Percentiles rank a stretch among this genome's conserved stretches.
Conservation (phyloP, 2,329 filamentous ascomycete genomes). For the Dothiorella sarmentorum region DNA sequence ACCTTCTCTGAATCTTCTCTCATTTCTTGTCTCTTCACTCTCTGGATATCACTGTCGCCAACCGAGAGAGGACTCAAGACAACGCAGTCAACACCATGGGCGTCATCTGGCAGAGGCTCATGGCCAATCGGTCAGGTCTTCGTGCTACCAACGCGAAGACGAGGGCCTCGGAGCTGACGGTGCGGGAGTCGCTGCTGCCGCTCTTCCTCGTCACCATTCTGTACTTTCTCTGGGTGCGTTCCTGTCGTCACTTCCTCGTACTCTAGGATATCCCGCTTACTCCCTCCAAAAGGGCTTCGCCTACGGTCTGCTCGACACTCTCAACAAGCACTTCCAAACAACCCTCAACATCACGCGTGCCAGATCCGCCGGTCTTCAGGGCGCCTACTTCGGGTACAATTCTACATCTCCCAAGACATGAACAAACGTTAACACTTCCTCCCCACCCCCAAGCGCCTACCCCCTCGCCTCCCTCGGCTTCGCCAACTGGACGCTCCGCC, state of each 20-base stretch:
- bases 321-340: slow-evolving; percentile 49
- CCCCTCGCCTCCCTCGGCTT: slow-evolving; percentile 48
- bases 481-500: slow-evolving; percentile 47
- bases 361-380: slow-evolving; percentile 46
- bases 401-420: too few relatives aligned
- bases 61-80: not conserved
- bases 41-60: not conserved
- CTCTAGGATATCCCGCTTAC: not conserved
- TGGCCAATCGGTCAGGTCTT: slow-evolving; percentile 10
- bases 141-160: slow-evolving; percentile 42
- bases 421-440: not conserved
- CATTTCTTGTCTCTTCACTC: not conserved
- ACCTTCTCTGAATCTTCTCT: not conserved
- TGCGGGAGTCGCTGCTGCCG: slow-evolving; percentile 65
- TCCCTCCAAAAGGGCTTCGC: slow-evolving; percentile 44
- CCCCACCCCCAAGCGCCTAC: slow-evolving; percentile 35
- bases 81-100: not conserved
- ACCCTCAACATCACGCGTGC: slow-evolving; percentile 43
- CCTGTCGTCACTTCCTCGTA: too few relatives aligned
- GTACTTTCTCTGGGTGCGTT: slow-evolving; percentile 62
- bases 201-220: slow-evolving; percentile 63
- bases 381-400: slow-evolving; percentile 47
- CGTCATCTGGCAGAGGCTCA: slow-evolving; percentile 4
- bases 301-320: slow-evolving; percentile 56
- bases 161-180: slow-evolving; percentile 59